These are phyloP conservation scores for Perilla frutescens DNA, from an alignment of 257 asterid species.

Conservation along the genomic window DNA sequence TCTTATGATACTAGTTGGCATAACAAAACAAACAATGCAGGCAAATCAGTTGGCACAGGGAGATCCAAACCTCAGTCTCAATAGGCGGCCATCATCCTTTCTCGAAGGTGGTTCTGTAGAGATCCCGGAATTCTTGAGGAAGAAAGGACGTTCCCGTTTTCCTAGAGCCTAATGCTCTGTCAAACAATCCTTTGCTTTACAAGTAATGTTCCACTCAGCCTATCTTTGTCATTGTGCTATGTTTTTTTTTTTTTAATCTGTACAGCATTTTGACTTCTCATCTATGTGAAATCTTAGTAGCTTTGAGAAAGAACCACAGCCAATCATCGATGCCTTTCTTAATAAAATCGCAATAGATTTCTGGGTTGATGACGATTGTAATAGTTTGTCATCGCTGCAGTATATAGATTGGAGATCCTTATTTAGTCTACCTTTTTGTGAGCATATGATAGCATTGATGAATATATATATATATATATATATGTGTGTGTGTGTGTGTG, in stretches of 20 bases:
- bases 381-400: no score
- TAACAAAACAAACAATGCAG: constrained; percentile 44
- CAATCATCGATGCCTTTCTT: not conserved
- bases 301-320: constrained; percentile 24
- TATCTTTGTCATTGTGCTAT: not conserved
- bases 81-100: constrained; percentile 75
- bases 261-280: constrained; percentile 46
- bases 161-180: constrained; percentile 66
- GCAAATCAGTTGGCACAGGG: constrained; percentile 64
- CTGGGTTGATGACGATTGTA: not conserved
- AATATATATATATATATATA: no score
- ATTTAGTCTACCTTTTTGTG: constrained; percentile 21
- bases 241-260: constrained; percentile 18
- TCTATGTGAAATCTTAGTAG: constrained; percentile 32
- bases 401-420: not conserved
- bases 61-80: constrained; percentile 59
- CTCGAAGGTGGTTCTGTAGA: constrained; percentile 75
- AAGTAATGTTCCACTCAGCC: constrained; percentile 23
- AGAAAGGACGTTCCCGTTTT: constrained; percentile 87
- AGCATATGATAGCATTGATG: not conserved
- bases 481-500: no score
- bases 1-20: not conserved
- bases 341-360: constrained; percentile 26
- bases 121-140: constrained; percentile 92
- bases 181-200: not conserved